These are phyloP conservation scores for Rauvolfia tetraphylla DNA, from an alignment of 257 asterid species.

Conservation along the genomic window DNA sequence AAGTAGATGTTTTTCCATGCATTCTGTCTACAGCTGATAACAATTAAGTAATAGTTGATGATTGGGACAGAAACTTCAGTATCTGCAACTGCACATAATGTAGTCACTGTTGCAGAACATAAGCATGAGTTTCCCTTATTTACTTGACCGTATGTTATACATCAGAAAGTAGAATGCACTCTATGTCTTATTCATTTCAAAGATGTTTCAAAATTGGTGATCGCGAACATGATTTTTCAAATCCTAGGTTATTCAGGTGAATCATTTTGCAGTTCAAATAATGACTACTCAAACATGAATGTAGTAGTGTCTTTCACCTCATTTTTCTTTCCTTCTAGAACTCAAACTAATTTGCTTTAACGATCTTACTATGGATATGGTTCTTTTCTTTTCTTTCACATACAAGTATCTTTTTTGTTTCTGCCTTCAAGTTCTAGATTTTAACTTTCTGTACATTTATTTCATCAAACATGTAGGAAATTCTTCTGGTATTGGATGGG, in stretches of 20 bases:
- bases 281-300: not conserved
- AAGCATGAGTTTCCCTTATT: too few species aligned
- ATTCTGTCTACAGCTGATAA: not conserved
- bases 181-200: too few species aligned
- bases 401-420: not conserved
- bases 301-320: too few species aligned
- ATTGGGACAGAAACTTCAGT: not conserved
- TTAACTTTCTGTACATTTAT: not conserved
- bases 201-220: not conserved
- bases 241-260: not conserved
- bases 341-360: not conserved
- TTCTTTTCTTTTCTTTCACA: not conserved
- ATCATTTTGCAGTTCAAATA: not conserved
- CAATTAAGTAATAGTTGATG: not conserved
- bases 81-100: not conserved
- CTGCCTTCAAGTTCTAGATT: not conserved
- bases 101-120: too few species aligned
- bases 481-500: slow-evolving; percentile 85
- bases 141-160: too few species aligned
- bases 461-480: slow-evolving; percentile 50
- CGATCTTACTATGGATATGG: not conserved
- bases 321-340: not conserved
- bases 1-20: not conserved
- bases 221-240: not conserved
- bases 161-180: too few species aligned